Evolutionary conservation across 306 rosid species (phyloP), one percentile per base, ranked within the genome.

Genomic region (Ormosia semicastrata): DNA sequence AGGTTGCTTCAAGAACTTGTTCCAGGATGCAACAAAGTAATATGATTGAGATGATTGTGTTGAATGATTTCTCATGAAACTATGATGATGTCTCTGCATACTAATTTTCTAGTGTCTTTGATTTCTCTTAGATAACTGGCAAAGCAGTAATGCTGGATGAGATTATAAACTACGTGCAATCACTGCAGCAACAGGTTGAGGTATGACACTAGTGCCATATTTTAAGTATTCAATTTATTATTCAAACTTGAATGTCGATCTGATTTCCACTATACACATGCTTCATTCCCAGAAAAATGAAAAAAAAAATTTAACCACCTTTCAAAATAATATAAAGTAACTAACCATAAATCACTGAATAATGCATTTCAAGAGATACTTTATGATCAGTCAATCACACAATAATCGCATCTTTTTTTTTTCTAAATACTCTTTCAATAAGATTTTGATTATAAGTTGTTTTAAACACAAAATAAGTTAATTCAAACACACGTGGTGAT

Each of bases 91-190:
- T 62, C 2, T 86, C 68, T 78, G 43, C 77, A 74, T 8, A 59
- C 83, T 53, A 39, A 18, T 73, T 84, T 77, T 71, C 50, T 70
- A 6, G n/a, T 71, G 72, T 72, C 13, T 56, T 87, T 78, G 80
- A 64, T 83, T 66, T 87, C 12, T 70, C 65, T 54, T 78, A 96
- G 98, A 96, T 96, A 85, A 96, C 98, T 79, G 99, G 99, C 81
- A 96, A 96, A 81, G 98, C 98, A 8, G 99, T 96, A 33, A 96
- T 96, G 99, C 98, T 96, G 59, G 99, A 96, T 86, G 99, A 96
- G 85, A 96, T 96, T 77, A 96, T 96, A 75, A 96, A 96, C 86
- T 96, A 96, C 44, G 99, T 96, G 74, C 99, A 93, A 75, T 96
- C 99, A 15, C 91, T 96, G 85, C 99, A 96, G 77, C 98, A 96